Conservation (phyloP, 179 eudicot genomes). For the Beta macrorhiza region DNA sequence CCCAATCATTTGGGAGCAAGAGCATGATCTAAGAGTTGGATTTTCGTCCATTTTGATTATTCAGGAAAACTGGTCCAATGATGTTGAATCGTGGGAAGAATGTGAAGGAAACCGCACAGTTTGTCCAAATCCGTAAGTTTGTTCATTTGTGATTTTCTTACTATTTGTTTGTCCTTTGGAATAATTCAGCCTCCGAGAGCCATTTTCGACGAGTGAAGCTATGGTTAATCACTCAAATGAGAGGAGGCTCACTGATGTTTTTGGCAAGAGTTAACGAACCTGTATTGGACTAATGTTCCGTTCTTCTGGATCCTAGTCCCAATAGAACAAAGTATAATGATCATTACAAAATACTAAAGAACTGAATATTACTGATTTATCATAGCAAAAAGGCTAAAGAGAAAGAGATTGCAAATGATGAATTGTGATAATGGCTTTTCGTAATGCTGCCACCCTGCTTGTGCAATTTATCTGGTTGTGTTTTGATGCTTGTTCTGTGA, state of each 20-base stretch:
- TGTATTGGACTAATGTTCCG: background rate
- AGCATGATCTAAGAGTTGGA: background rate
- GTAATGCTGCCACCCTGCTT: too few relatives aligned
- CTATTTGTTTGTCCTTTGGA: background rate
- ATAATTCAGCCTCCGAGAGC: background rate
- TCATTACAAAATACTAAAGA: background rate
- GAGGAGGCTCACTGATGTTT: background rate
- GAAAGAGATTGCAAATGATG: background rate
- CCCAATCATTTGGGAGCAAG: background rate
- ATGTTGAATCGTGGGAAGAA: constrained; percentile 49
- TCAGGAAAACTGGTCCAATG: constrained; percentile 66
- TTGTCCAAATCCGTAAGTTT: constrained; percentile 88
- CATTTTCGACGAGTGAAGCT: background rate
- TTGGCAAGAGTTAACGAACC: background rate
- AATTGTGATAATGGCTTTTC: background rate
- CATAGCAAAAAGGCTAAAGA: background rate
- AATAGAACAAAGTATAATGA: too few relatives aligned
- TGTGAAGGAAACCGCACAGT: constrained; percentile 60
- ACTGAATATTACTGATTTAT: background rate
- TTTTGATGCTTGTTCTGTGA: constrained; percentile 2
- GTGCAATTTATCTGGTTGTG: background rate
- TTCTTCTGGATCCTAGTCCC: background rate
- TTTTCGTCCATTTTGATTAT: background rate
- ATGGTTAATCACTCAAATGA: background rate
- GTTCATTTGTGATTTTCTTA: background rate